Evolutionary conservation across 768 basidiomycete genomes (phyloP).

Genomic region (Daedalea quercina): DNA sequence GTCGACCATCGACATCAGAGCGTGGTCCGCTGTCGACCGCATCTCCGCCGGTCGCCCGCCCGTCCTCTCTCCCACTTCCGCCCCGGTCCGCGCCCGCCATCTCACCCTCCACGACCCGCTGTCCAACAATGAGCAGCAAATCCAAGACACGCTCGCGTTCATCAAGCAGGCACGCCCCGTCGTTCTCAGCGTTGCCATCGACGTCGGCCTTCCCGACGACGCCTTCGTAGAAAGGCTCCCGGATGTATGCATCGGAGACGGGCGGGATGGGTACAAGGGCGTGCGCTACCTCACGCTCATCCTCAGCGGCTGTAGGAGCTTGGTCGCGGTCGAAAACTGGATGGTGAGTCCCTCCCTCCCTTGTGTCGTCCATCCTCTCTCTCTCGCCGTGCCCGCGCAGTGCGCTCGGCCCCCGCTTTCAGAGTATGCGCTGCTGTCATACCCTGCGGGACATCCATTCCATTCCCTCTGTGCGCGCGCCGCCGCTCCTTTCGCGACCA

Average conservation of each 20-base stretch:
- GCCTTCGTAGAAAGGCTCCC: constrained; percentile 8
- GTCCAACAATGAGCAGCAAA: neutral
- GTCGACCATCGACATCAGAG: neutral
- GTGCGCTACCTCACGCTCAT: constrained; percentile 11
- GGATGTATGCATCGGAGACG: neutral
- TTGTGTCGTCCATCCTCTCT: neutral
- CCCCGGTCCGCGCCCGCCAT: constrained; percentile 1
- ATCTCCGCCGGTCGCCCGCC: constrained; percentile 11
- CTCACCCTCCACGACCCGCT: constrained; percentile 10
- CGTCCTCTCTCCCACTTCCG: constrained; percentile 5
- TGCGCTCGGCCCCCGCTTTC: too few relatives aligned
- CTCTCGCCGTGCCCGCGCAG: neutral
- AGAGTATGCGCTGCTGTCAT: too few relatives aligned
- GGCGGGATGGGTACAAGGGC: neutral
- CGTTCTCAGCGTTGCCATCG: constrained; percentile 8
- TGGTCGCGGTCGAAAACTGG: constrained; percentile 7
- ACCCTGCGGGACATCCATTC: too few relatives aligned
- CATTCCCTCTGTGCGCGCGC: too few relatives aligned
- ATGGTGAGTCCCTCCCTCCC: constrained; percentile 5
- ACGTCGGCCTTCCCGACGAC: constrained; percentile 2
- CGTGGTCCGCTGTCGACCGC: constrained; percentile 3
- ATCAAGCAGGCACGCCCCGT: constrained; percentile 7
- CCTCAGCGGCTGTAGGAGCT: constrained; percentile 8
- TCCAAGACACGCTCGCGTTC: constrained; percentile 10
- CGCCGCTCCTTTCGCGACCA: too few relatives aligned